Evolutionary conservation across 768 basidiomycete genomes (phyloP), one percentile per base, ranked within the genome.

Genomic region (Sarcodon sp.): DNA sequence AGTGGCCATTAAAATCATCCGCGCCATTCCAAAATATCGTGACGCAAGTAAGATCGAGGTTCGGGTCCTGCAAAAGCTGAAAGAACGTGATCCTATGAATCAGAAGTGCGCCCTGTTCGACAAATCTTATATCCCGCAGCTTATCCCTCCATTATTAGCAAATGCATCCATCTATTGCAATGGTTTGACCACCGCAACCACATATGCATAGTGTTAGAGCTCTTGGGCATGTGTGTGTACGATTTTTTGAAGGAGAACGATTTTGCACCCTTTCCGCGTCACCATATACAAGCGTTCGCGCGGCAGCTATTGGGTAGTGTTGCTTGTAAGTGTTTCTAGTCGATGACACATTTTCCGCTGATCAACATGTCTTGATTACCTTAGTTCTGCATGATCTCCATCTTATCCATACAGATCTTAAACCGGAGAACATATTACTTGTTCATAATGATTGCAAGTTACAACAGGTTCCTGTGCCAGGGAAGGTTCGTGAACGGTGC

Each of bases 31-130:
- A 45, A 99, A 98, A 68, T 99, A 98, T 61, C 87, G 96, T 43
- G 96, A 99, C 66, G 96, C 96, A 10, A 92, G 89, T 64, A 94
- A 90, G 70, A 98, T 98, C 51, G 96, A 99, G 67, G 83, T 98
- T 57, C 80, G 92, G 46, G 96, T 99, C 15, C 75, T 99, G 43
- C 81, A 92, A 64, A 84, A 84, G 60, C 80, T 98, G 55, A 88
- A 86, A 61, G 81, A 87, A 64, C 75, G 82, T 47, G 94, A 99
- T 69, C 87, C 90, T 11, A 64, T 69, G 56, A 97, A 97, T 66
- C 68, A 74, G 58, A 82, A 94, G 94, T 96, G 60, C 54, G 92
- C 76, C 35, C 44, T 47, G 31, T 49, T 43, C 18, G 33, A 50
- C 35, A 13, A 43, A 50, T 35, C 36, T 36, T 38, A 51, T 45